Evolutionary conservation across 1,139 yeast genomes (phyloP), one percentile per base, ranked within the genome.

Genomic region (Blastobotrys ciferrii): DNA sequence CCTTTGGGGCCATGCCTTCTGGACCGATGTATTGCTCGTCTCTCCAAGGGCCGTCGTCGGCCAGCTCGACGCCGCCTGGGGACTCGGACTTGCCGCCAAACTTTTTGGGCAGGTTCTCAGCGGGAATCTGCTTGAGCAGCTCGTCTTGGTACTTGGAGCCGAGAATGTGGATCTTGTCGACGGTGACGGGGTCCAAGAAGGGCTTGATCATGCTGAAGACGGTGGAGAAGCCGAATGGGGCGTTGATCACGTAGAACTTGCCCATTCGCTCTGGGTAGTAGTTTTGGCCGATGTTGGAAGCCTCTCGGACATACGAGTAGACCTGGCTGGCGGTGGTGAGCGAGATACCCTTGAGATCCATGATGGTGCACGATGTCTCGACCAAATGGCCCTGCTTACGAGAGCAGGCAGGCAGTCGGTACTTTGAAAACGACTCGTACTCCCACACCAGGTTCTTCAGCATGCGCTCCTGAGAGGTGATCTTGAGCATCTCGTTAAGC

Each of bases 181-280:
- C 98, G n/a, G 98, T 92, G 49, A 92, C 98, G 3, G 98, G 98
- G 67, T 92, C 98, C 64, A 92, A 78, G 72, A 92, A 91, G 52
- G 95, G 92, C 73, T 88, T 89, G 73, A 92, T 87, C 53, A 91
- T 67, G 66, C 81, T 81, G 77, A 92, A 92, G 33, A 95, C 98
- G 43, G 97, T 84, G 35, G 96, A 82, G 72, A 92, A 92, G 3
- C 98, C 98, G 68, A 89, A 92, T 54, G 98, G 98, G 1, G 98
- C 96, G 67, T 92, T 92, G 71, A 92, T 87, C 63, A 91, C 75
- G 72, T 88, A 92, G 67, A 92, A 92, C 71, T 88, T 89, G 63
- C 98, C 98, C 98, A 92, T 91, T 72, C 98, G 85, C 75, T 92
- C 98, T n/a, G 98, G 98, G 69, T 92, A 92, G 71, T 86, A 92